These are phyloP conservation scores for Royoungia palumana DNA, from an alignment of 768 basidiomycete species.

Conservation along the genomic window DNA sequence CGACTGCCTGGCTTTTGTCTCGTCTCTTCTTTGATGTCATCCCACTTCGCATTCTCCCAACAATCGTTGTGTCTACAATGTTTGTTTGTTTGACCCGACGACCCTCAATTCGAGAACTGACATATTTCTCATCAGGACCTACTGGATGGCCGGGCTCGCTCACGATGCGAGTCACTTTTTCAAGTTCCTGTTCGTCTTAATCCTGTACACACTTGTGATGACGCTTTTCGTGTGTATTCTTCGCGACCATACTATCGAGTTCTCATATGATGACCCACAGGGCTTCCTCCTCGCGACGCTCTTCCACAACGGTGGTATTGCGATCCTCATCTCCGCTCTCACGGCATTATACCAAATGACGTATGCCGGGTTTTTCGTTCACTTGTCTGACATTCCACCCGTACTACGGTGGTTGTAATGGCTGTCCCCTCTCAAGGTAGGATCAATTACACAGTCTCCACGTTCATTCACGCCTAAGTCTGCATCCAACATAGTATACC, in stretches of 20 bases:
- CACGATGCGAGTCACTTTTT: constrained; percentile 80
- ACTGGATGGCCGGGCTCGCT: constrained; percentile 93
- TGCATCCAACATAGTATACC: constrained; percentile 38
- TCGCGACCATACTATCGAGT: not conserved
- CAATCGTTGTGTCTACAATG: constrained; percentile 83
- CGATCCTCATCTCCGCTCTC: constrained; percentile 82
- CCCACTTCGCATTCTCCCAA: constrained; percentile 85
- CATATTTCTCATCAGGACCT: constrained; percentile 49
- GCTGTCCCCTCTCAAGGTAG: constrained; percentile 72
- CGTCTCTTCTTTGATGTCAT: constrained; percentile 86
- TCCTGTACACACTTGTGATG: constrained; percentile 80
- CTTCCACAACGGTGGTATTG: constrained; percentile 85
- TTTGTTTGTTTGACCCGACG: constrained; percentile 34
- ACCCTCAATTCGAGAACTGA: constrained; percentile 1
- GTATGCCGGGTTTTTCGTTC: constrained; percentile 90
- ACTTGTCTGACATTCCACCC: constrained; percentile 78
- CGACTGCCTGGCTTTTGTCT: constrained; percentile 88
- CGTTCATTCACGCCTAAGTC: not conserved
- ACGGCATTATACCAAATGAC: constrained; percentile 81
- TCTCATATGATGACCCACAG: constrained; percentile 34
- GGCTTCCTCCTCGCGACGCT: constrained; percentile 87
- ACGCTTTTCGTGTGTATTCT: constrained; percentile 69
- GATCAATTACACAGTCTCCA: not conserved
- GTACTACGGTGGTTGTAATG: constrained; percentile 94
- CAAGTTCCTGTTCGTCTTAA: constrained; percentile 90